Base-by-base conservation (phyloP, 306 rosid genomes). In the Quillaja saponaria region DNA sequence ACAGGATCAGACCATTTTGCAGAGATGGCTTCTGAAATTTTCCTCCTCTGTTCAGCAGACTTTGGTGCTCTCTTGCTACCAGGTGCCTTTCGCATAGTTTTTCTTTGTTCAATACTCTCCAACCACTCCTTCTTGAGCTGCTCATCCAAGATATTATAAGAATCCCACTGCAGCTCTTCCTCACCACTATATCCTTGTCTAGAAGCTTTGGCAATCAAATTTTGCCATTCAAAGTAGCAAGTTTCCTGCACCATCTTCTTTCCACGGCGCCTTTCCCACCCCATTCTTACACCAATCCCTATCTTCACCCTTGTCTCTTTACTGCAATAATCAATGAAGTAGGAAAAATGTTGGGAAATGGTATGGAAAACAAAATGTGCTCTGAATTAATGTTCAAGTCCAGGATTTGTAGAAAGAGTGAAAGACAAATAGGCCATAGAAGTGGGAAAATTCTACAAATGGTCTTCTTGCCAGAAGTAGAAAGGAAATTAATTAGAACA, bases 1-100 rank as follows among this genome's bases (percentile, higher is more conserved):
- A 89, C 99, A 58, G 94, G 86, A 74, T 89, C 86, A 19, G 86
- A 82, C 99, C 99, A 92, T 83, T 92, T 92, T 66, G 95, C 84
- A 70, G 87, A 45, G 74, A 92, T 89, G 68, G 97, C 90, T 81
- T 76, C 84, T n/a, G 99, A 82, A 42, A 92, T 92, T 72, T 83
- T 89, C 80, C 80, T 83, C 68, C 86, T 89, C 77, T 92, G 99
- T 64, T 86, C 97, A 34, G 50, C 80, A 71, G 99, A 76, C 87
- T 86, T 92, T 59, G 95, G 94, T 52, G 94, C 87, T 76, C 91
- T 83, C 76, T 67, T 83, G 90, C 74, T 66, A 51, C 82, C 78
- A 14, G 75, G 75, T 31, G 66, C 54, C 77, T 84, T 81, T 7
- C 63, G 58, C 72, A 42, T 71, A 48, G 31, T 48, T 53, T 81